A percentile compares a stretch with the other conserved stretches of the same genome.
phyloP scores from a whole-genome alignment of 2,329 filamentous ascomycete genomes.

The Lizonia empirigonia region DNA sequence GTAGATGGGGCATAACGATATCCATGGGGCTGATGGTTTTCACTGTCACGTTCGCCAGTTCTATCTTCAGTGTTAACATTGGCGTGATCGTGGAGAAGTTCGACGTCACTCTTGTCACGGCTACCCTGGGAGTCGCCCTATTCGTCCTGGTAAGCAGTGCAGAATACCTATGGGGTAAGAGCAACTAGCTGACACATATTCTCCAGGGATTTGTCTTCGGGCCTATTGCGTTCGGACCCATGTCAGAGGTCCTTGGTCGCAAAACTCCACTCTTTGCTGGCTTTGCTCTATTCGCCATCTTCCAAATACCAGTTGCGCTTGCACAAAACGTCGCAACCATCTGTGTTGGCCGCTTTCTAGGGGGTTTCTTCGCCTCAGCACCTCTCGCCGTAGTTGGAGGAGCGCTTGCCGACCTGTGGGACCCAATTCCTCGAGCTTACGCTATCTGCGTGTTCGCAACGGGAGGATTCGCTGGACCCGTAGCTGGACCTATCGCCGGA shows the following conservation, averaged over 20 bases:
- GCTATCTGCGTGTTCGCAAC: conserved; percentile 47
- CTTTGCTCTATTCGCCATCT: conserved; percentile 47
- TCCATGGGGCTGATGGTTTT: conserved; percentile 59
- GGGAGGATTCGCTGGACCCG: conserved; percentile 44
- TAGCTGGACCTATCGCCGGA: conserved; percentile 56
- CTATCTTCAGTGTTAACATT: conserved; percentile 66
- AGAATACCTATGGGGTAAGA: too few relatives aligned
- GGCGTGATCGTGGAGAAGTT: conserved; percentile 58
- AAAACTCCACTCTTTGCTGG: conserved; percentile 40
- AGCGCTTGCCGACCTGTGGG: conserved; percentile 45
- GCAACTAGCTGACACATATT: background rate
- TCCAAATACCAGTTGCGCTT: conserved; percentile 48
- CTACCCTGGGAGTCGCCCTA: conserved; percentile 57
- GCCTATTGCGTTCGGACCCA: conserved; percentile 52
- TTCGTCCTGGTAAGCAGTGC: conserved; percentile 48
- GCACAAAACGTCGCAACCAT: conserved; percentile 58
- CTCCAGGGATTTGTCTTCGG: conserved; percentile 58
- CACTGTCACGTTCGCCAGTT: conserved; percentile 56
- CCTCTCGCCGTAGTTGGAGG: conserved; percentile 45
- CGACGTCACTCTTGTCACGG: conserved; percentile 52
- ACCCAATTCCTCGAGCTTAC: conserved; percentile 44
- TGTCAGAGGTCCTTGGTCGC: conserved; percentile 59
- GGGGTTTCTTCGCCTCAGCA: conserved; percentile 57
- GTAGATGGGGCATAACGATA: conserved; percentile 71
- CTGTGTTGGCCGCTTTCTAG: conserved; percentile 59